Evolutionary conservation across 352 stramenopile genomes (phyloP).

Genomic region (Pythium oligandrum): DNA sequence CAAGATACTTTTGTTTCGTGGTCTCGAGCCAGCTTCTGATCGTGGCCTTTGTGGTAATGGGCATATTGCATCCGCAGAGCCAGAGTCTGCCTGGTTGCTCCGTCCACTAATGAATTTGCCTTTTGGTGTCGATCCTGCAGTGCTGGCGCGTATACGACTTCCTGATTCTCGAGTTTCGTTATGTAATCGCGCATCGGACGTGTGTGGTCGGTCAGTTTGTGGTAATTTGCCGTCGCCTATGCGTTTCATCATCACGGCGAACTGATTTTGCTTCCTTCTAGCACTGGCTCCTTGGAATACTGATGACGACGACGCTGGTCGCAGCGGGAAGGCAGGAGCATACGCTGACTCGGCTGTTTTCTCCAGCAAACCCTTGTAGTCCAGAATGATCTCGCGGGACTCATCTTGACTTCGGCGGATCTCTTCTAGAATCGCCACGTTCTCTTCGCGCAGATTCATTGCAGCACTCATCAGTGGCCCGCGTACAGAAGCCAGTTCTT

Average conservation of each 20-base stretch:
- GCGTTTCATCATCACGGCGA: too few species aligned
- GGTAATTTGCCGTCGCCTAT: too few species aligned
- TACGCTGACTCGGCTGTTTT: slow-evolving; percentile 2
- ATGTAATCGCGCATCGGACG: slow-evolving; percentile 9
- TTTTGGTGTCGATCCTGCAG: too few species aligned
- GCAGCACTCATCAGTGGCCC: slow-evolving; percentile 48
- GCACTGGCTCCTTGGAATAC: slow-evolving; percentile 7
- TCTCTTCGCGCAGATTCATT: slow-evolving; percentile 64
- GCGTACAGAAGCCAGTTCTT: slow-evolving; percentile 43
- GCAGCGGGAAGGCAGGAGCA: background rate
- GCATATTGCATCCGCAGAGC: too few species aligned
- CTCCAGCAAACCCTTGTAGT: slow-evolving; percentile 57
- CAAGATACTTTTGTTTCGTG: too few species aligned
- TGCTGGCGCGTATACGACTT: too few species aligned
- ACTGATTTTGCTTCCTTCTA: slow-evolving; percentile 26
- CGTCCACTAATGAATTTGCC: too few species aligned
- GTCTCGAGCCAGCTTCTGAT: too few species aligned
- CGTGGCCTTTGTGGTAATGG: too few species aligned
- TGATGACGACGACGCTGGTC: slow-evolving; percentile 29
- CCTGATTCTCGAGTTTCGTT: background rate
- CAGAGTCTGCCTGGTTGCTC: too few species aligned
- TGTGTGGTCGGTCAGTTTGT: slow-evolving; percentile 15
- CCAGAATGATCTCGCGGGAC: slow-evolving; percentile 58
- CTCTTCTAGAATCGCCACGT: slow-evolving; percentile 56
- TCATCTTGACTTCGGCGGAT: slow-evolving; percentile 68